Conservation (phyloP, 2,329 filamentous ascomycete species). For the Fusarium equiseti region DNA sequence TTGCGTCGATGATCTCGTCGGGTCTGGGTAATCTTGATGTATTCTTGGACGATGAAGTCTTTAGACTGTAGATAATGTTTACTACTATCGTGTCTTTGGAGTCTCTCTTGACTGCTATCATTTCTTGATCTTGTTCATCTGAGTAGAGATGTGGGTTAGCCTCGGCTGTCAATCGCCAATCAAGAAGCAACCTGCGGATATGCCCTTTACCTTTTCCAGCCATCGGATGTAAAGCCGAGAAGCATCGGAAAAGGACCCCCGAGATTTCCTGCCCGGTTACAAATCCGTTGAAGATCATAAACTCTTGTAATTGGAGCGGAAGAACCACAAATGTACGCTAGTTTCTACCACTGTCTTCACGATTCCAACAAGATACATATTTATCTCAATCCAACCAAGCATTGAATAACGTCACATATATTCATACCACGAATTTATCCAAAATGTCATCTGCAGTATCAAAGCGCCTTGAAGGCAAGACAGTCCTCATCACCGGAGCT, state of each 20-base stretch:
- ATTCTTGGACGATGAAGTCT: slow-evolving; percentile 41
- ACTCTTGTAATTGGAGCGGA: slow-evolving; percentile 4
- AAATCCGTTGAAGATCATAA: slow-evolving; percentile 7
- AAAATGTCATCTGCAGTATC: slow-evolving; percentile 70
- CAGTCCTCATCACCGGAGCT: slow-evolving; percentile 89
- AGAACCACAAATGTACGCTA: not conserved
- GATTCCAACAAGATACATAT: not conserved
- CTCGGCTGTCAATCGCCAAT: slow-evolving; percentile 4
- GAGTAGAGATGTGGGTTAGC: not conserved
- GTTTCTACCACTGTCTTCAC: slow-evolving; percentile 1
- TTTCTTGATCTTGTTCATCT: not conserved
- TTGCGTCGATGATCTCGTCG: slow-evolving; percentile 45
- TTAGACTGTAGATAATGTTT: slow-evolving; percentile 6
- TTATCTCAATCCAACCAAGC: not conserved
- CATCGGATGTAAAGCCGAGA: slow-evolving; percentile 13
- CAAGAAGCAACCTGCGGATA: slow-evolving; percentile 2
- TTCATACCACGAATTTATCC: not conserved
- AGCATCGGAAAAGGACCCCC: slow-evolving; percentile 14
- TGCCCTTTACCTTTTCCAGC: slow-evolving; percentile 18
- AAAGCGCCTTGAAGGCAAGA: slow-evolving; percentile 92
- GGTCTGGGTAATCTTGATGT: slow-evolving; percentile 44
- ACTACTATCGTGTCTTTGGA: too few relatives aligned
- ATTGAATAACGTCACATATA: accelerated
- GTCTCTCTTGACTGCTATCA: too few relatives aligned
- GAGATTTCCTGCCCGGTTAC: not conserved